Percentiles rank a stretch among this genome's conserved stretches.
Conservation (phyloP, 2,329 filamentous ascomycete genomes). For the Elsinoe batatas region DNA sequence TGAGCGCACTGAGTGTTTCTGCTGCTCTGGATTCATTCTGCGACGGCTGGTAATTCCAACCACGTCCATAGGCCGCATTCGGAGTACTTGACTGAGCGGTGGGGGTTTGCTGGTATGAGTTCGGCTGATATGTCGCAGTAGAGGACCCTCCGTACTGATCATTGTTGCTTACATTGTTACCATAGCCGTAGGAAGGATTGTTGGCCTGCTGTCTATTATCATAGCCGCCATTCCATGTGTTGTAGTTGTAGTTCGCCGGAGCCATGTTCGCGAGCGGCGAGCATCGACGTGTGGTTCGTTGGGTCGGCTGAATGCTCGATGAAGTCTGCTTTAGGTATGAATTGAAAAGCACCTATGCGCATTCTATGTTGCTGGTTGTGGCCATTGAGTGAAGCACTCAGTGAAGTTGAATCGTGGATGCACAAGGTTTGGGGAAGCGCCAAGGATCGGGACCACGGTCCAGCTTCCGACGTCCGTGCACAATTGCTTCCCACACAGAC, state of each 20-base stretch:
- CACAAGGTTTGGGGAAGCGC: not conserved
- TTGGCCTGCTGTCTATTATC: conserved; percentile 2
- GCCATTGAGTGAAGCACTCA: not conserved
- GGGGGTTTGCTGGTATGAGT: conserved; percentile 12
- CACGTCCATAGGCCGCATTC: not conserved
- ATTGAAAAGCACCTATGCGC: not conserved
- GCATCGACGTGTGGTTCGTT: not conserved
- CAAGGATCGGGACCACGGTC: not conserved
- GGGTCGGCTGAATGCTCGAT: not conserved
- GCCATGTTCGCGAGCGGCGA: conserved; percentile 1
- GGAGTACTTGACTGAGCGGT: conserved; percentile 1
- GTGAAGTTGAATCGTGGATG: too few relatives aligned
- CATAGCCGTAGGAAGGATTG: not conserved
- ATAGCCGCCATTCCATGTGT: not conserved
- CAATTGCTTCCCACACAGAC: conserved; percentile 10
- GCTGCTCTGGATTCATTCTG: conserved; percentile 15
- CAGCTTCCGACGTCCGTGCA: not conserved
- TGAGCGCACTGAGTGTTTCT: conserved; percentile 16
- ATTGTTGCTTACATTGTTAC: not conserved
- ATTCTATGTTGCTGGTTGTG: not conserved
- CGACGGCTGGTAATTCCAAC: conserved; percentile 8
- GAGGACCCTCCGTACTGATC: conserved; percentile 6
- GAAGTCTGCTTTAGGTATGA: not conserved
- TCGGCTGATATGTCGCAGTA: conserved; percentile 3
- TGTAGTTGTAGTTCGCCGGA: not conserved